Evolutionary conservation across 2,329 filamentous ascomycete species (phyloP).

Genomic region (Trichoderma atroviride): DNA sequence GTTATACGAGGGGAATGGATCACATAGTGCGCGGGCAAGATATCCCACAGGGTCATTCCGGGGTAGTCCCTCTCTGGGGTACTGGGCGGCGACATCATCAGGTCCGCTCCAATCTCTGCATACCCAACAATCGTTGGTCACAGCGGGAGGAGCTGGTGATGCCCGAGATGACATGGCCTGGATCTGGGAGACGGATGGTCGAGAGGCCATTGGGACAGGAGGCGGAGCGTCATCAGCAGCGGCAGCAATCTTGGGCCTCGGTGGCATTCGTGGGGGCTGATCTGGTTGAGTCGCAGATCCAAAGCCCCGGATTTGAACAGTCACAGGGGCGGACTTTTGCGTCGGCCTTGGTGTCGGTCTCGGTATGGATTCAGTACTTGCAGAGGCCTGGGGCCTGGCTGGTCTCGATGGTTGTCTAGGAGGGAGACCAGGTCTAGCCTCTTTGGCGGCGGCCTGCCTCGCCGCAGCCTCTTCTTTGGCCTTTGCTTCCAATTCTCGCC

Average conservation of each 20-base stretch:
- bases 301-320: constrained; percentile 32
- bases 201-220: constrained; percentile 55
- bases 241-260: constrained; percentile 20
- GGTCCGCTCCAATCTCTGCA: constrained; percentile 88
- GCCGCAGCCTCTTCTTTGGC: constrained; percentile 19
- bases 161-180: constrained; percentile 45
- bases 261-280: constrained; percentile 23
- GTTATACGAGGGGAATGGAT: constrained; percentile 76
- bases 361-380: constrained; percentile 13
- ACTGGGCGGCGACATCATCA: constrained; percentile 75
- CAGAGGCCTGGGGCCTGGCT: constrained; percentile 36
- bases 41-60: constrained; percentile 66
- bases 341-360: not conserved
- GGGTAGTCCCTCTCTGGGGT: constrained; percentile 73
- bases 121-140: constrained; percentile 62
- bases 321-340: constrained; percentile 11
- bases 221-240: constrained; percentile 48
- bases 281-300: constrained; percentile 23
- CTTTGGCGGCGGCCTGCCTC: constrained; percentile 25
- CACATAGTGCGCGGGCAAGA: constrained; percentile 76
- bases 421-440: constrained; percentile 47
- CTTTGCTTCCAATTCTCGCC: constrained; percentile 54
- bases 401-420: constrained; percentile 57
- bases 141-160: constrained; percentile 34
- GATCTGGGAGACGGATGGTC: constrained; percentile 56